A percentile compares a stretch with the other conserved stretches of the same genome.
Evolutionary conservation across 192 early-diverging fungal species (phyloP).

Genomic region (Backusella luteola): DNA sequence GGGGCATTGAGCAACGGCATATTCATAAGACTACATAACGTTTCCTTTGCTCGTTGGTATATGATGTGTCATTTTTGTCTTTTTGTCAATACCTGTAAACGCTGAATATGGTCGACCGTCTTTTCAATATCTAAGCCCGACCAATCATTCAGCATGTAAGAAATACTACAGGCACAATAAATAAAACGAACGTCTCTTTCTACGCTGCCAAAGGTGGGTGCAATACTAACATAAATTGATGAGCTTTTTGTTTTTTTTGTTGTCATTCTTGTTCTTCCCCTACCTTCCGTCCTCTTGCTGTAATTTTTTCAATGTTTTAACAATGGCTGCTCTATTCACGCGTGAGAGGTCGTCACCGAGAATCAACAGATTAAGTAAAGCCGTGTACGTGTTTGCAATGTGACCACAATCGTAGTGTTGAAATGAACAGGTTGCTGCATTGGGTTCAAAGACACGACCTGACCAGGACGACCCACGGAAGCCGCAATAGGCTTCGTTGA

Average conservation of each 20-base stretch:
- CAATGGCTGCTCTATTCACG: slow-evolving; percentile 72
- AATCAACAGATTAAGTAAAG: slow-evolving; percentile 71
- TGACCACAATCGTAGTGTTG: slow-evolving; percentile 56
- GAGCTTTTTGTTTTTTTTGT: too few species aligned
- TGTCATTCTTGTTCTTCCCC: slow-evolving; percentile 7
- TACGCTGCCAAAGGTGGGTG: slow-evolving; percentile 59
- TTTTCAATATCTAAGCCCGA: slow-evolving; percentile 68
- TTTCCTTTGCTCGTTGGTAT: background rate
- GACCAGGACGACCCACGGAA: slow-evolving; percentile 73
- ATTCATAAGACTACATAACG: slow-evolving; percentile 55
- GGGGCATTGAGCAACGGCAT: slow-evolving; percentile 77
- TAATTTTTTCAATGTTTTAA: slow-evolving; percentile 54
- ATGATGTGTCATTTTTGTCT: slow-evolving; percentile 17
- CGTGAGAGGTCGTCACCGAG: slow-evolving; percentile 88
- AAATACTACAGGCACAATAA: slow-evolving; percentile 86
- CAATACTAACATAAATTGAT: slow-evolving; percentile 50
- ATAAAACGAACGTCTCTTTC: slow-evolving; percentile 91
- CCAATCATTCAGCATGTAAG: slow-evolving; percentile 87
- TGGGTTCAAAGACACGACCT: slow-evolving; percentile 50
- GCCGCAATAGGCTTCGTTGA: slow-evolving; percentile 51
- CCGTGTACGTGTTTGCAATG: slow-evolving; percentile 88
- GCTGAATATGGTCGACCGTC: slow-evolving; percentile 58
- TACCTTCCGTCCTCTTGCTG: slow-evolving; percentile 81
- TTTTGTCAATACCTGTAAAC: slow-evolving; percentile 46
- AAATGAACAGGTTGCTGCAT: slow-evolving; percentile 25